Percentiles rank a stretch among this genome's conserved stretches.
These are phyloP conservation scores for Pleurotus salmoneostramineus DNA, from an alignment of 768 basidiomycete species.

Conservation along the genomic window DNA sequence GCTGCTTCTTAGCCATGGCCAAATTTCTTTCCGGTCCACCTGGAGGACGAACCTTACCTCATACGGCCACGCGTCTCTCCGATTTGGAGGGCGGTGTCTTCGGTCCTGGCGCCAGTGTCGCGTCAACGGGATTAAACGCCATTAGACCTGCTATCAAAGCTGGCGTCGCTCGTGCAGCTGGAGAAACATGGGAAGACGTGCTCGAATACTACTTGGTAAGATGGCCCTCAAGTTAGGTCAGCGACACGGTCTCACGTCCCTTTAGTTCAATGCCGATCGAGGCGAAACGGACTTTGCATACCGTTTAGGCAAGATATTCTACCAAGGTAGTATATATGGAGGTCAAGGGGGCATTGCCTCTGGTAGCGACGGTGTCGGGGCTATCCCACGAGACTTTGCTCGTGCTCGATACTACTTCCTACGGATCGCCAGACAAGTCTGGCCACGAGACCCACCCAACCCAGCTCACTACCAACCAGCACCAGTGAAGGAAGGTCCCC, in stretches of 20 bases:
- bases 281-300: constrained; percentile 88
- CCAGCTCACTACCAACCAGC: constrained; percentile 38
- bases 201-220: constrained; percentile 86
- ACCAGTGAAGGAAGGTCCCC: constrained; percentile 43
- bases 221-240: not conserved
- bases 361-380: constrained; percentile 89
- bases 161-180: constrained; percentile 75
- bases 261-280: constrained; percentile 90
- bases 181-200: constrained; percentile 92
- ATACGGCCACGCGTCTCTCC: constrained; percentile 77
- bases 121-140: constrained; percentile 77
- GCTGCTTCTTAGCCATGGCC: constrained; percentile 56
- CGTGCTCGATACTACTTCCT: constrained; percentile 83
- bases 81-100: constrained; percentile 93
- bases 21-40: constrained; percentile 84
- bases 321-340: constrained; percentile 90
- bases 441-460: constrained; percentile 77
- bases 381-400: constrained; percentile 75
- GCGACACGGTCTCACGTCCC: not conserved
- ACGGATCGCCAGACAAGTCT: constrained; percentile 76
- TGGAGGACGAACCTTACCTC: constrained; percentile 83
- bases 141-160: constrained; percentile 79
- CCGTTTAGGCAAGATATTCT: constrained; percentile 92
- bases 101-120: constrained; percentile 91
- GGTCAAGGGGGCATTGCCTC: constrained; percentile 76